These are phyloP conservation scores for Parastagonospora avenae DNA, from an alignment of 2,329 filamentous ascomycete genomes.

Conservation along the genomic window DNA sequence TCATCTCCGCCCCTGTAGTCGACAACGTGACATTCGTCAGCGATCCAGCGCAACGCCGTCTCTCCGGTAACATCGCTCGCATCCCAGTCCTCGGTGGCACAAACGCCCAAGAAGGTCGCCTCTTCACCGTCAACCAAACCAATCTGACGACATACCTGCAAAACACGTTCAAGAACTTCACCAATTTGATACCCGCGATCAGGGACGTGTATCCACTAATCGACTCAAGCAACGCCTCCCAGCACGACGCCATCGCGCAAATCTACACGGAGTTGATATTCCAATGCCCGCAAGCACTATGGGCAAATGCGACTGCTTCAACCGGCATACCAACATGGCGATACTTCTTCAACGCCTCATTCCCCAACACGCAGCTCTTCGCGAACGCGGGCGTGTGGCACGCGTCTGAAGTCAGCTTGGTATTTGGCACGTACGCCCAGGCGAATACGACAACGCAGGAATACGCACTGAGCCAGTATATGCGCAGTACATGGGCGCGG, in stretches of 20 bases:
- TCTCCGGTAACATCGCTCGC: conserved; percentile 28
- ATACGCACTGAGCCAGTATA: conserved; percentile 19
- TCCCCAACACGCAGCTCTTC: conserved; percentile 25
- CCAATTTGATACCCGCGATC: conserved; percentile 19
- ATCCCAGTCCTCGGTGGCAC: conserved; percentile 34
- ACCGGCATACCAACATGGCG: conserved; percentile 32
- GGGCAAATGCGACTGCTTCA: conserved; percentile 27
- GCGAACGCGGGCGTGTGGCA: conserved; percentile 26
- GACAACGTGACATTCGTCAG: conserved; percentile 31
- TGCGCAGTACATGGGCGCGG: conserved; percentile 31
- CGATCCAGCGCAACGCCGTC: conserved; percentile 19
- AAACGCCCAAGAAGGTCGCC: conserved; percentile 33
- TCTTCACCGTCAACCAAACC: conserved; percentile 23
- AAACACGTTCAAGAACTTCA: conserved; percentile 9
- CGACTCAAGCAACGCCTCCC: conserved; percentile 13
- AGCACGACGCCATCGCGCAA: conserved; percentile 23
- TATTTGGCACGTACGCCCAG: conserved; percentile 27
- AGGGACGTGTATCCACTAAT: conserved; percentile 27
- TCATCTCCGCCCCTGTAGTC: conserved; percentile 22
- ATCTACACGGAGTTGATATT: conserved; percentile 24
- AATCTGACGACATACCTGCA: conserved; percentile 25
- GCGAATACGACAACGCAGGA: conserved; percentile 26
- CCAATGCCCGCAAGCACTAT: conserved; percentile 27
- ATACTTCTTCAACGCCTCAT: conserved; percentile 38
- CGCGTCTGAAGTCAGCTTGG: conserved; percentile 26